phyloP scores from a whole-genome alignment of 257 asterid genomes.

The Solanum medicagineum region DNA sequence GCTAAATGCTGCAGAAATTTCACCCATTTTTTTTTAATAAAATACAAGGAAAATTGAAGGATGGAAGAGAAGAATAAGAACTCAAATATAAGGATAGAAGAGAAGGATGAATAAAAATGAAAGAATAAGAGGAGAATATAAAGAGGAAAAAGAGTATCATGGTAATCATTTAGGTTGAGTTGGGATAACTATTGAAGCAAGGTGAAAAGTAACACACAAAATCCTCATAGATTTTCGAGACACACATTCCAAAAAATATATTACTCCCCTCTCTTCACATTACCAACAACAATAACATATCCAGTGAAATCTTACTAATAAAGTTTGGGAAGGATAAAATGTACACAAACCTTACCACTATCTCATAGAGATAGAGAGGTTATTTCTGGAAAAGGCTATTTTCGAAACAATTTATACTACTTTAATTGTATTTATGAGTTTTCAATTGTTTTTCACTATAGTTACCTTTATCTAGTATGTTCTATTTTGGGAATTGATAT shows the following conservation, averaged over 20 bases:
- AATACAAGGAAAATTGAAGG: not conserved
- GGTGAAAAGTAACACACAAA: conserved; percentile 3
- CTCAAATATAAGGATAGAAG: not conserved
- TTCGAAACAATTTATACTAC: no score
- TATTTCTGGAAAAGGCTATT: no score
- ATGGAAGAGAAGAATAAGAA: not conserved
- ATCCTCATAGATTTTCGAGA: conserved; percentile 62
- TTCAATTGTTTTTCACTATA: no score
- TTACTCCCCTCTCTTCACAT: no score
- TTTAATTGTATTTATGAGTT: no score
- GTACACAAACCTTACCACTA: no score
- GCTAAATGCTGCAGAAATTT: conserved; percentile 28
- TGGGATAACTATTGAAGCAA: conserved; percentile 1
- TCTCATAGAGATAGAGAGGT: no score
- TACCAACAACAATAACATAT: no score
- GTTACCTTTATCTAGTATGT: no score
- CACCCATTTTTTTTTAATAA: conserved; percentile 44
- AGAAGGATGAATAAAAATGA: conserved; percentile 13
- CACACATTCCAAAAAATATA: conserved; percentile 1
- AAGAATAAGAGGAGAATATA: conserved; percentile 16
- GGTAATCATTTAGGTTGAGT: conserved; percentile 8
- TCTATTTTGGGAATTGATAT: no score
- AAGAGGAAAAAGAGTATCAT: conserved; percentile 7
- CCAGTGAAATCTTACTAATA: no score
- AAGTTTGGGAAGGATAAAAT: no score